Base-by-base conservation (phyloP, 106 monocot genomes). In the Phalaenopsis equestris region DNA sequence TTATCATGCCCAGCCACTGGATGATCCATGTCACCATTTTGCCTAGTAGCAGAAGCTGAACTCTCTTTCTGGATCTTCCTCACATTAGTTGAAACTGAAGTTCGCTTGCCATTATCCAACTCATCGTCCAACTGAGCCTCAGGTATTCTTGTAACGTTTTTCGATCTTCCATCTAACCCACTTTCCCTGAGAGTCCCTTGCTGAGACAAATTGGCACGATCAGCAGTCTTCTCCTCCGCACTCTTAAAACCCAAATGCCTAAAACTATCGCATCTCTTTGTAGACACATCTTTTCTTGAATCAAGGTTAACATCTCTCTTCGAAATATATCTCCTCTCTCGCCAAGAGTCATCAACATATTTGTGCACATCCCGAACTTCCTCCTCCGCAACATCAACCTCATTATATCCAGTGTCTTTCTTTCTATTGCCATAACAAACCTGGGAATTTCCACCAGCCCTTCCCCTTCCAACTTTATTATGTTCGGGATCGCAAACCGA, bases 361-460 rank as follows among this genome's bases (percentile, higher is more conserved):
- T 82, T 67, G 17, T 41, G 58, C 65, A 82, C 56, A 76, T 82
- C 61, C 36, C 46, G 67, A 77, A 67, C 39, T 42, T 61, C 77
- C 75, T 67, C 75, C 67, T 82, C 82, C 23, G 46, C 49, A 6
- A 68, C 21, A 82, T 78, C 39, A 2, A 72, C 77, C 8, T n/a
- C 24, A 16, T 18, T 61, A 83, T n/a, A 36, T 38, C 45, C 37
- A 30, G 43, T 65, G 8, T 2, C 67, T 15, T 49, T 67, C 38
- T 67, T 68, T 0, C 39, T 58, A 77, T 37, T 21, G 42, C 55
- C 30, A 57, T 39, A 75, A 30, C 49, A 7, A 49, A 23, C 21
- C 8, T 2, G 1, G 12, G 74, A 41, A 56, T 47, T 24, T 56
- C 55, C 56, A 41, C n/a, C 12, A 17, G 14, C 21, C 19, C 85